Evolutionary conservation across 129 eudicot species (phyloP).

Genomic region (Saussurea involucrata): DNA sequence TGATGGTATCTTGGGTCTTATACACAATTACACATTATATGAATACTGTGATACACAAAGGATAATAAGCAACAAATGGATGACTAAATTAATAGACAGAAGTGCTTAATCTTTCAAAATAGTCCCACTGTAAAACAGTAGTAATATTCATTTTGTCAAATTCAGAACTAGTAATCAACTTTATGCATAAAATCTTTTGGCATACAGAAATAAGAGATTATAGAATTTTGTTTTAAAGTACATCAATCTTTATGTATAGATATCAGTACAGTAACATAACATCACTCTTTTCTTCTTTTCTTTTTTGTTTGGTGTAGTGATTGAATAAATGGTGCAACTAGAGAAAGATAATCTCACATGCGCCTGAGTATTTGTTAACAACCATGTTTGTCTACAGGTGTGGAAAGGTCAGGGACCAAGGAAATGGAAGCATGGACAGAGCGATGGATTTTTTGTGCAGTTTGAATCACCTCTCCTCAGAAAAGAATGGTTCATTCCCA

Average conservation of each 20-base stretch:
- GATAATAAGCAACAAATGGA: neutral
- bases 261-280: neutral
- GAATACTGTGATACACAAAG: too few relatives aligned
- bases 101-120: neutral
- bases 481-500: conserved; percentile 85
- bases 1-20: neutral
- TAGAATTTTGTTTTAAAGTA: neutral
- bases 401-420: conserved; percentile 99
- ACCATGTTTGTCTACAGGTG: conserved; percentile 38
- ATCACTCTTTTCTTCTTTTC: neutral
- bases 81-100: neutral
- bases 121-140: neutral
- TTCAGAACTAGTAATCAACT: neutral
- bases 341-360: neutral
- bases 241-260: neutral
- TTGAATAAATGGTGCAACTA: neutral
- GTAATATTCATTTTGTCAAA: neutral
- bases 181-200: neutral
- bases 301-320: neutral
- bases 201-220: neutral
- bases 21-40: neutral
- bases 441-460: conserved; percentile 89
- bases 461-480: conserved; percentile 68
- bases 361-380: neutral
- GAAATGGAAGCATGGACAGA: conserved; percentile 96